phyloP scores from a whole-genome alignment of 805 yeast species.

The Ogataea paradorogensis region DNA sequence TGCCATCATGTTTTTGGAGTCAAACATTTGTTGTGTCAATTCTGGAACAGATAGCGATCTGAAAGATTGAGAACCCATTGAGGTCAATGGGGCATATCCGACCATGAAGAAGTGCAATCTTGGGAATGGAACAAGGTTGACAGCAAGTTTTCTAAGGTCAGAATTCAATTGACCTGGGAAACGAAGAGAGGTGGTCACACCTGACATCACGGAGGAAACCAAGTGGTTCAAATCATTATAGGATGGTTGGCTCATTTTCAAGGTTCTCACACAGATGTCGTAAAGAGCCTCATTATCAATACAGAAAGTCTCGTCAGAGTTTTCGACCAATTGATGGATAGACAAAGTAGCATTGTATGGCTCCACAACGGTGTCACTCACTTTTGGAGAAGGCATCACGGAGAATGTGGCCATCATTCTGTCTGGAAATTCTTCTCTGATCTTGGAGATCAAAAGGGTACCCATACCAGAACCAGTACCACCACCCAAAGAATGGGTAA shows the following conservation, averaged over 20 bases:
- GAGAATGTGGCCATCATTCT: constrained; percentile 96
- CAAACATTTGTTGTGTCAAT: constrained; percentile 91
- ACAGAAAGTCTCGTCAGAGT: constrained; percentile 91
- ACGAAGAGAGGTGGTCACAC: constrained; percentile 90
- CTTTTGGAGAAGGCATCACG: constrained; percentile 88
- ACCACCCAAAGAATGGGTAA: constrained; percentile 79
- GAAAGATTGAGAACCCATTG: constrained; percentile 77
- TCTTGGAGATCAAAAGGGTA: constrained; percentile 77
- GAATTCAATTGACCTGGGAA: constrained; percentile 95
- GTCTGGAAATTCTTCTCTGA: constrained; percentile 91
- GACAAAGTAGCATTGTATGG: constrained; percentile 93
- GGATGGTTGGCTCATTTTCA: constrained; percentile 75
- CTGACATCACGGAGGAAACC: constrained; percentile 90
- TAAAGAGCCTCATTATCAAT: constrained; percentile 92
- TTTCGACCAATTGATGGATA: constrained; percentile 86
- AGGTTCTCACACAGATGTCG: constrained; percentile 82
- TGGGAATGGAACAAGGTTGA: constrained; percentile 92
- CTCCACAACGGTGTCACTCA: constrained; percentile 90
- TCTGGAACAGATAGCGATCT: constrained; percentile 85
- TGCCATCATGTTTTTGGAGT: constrained; percentile 93
- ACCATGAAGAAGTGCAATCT: constrained; percentile 94
- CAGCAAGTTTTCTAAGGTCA: constrained; percentile 89
- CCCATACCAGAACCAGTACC: constrained; percentile 99
- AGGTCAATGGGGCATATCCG: constrained; percentile 89
- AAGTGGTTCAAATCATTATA: constrained; percentile 76